phyloP scores from a whole-genome alignment of 164 flowering plant genomes.

The Annona cherimola region DNA sequence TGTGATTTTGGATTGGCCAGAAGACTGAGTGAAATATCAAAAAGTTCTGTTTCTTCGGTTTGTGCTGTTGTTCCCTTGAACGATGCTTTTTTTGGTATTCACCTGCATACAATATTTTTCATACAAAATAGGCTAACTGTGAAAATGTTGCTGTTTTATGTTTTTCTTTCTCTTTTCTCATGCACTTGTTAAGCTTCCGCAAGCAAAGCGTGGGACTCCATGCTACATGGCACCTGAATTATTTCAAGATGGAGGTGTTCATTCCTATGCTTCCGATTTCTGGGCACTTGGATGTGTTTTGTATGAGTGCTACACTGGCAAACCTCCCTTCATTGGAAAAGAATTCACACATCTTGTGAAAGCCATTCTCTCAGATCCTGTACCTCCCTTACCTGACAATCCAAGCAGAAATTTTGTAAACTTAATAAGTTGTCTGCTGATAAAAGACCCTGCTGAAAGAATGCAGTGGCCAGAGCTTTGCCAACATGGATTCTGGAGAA shows the following conservation, averaged over 20 bases:
- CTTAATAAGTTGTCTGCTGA: slow-evolving; percentile 66
- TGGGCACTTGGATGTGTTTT: slow-evolving; percentile 99
- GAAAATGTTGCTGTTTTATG: not conserved
- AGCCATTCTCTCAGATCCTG: slow-evolving; percentile 75
- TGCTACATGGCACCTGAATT: slow-evolving; percentile 99
- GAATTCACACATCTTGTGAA: slow-evolving; percentile 88
- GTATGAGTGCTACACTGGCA: slow-evolving; percentile 88
- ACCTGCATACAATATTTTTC: not conserved
- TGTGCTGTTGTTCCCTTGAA: slow-evolving; percentile 27
- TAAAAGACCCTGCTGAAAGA: slow-evolving; percentile 94
- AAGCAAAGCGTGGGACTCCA: slow-evolving; percentile 96
- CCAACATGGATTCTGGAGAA: slow-evolving; percentile 81
- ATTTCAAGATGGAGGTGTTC: slow-evolving; percentile 93
- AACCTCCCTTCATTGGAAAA: slow-evolving; percentile 84
- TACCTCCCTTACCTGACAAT: slow-evolving; percentile 73
- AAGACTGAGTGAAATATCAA: slow-evolving; percentile 71
- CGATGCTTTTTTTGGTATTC: not conserved
- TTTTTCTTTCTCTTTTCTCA: not conserved
- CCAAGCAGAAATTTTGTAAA: slow-evolving; percentile 73
- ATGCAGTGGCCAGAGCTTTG: slow-evolving; percentile 87
- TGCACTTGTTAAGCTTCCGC: slow-evolving; percentile 56
- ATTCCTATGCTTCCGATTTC: slow-evolving; percentile 95
- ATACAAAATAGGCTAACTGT: not conserved
- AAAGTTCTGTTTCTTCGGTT: slow-evolving; percentile 66
- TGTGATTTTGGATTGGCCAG: slow-evolving; percentile 96